Evolutionary conservation across 2,329 filamentous ascomycete genomes (phyloP).

Genomic region (Aspergillus glaucus): DNA sequence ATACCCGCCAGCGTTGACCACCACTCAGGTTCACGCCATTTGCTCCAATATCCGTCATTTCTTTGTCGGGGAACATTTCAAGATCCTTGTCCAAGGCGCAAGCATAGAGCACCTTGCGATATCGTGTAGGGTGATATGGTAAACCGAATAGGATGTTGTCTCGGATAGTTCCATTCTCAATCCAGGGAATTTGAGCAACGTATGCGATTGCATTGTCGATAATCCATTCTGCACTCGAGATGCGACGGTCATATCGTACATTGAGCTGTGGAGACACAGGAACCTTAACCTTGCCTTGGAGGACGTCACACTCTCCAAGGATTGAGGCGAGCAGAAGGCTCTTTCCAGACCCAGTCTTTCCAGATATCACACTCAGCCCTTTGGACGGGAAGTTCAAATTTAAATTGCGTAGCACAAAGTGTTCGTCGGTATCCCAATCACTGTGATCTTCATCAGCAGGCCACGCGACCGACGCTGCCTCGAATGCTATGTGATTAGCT

Average conservation of each 20-base stretch:
- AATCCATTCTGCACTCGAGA: conserved; percentile 60
- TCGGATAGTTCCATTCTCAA: conserved; percentile 72
- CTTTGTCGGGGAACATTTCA: conserved; percentile 68
- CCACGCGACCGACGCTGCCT: conserved; percentile 65
- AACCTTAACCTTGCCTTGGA: conserved; percentile 54
- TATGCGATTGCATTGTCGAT: conserved; percentile 65
- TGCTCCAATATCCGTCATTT: conserved; percentile 73
- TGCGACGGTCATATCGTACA: conserved; percentile 59
- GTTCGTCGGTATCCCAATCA: conserved; percentile 26
- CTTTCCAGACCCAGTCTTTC: conserved; percentile 71
- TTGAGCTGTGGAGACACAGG: conserved; percentile 44
- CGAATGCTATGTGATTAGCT: conserved; percentile 57
- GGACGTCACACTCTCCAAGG: conserved; percentile 65
- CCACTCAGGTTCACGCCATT: conserved; percentile 81
- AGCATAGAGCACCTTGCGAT: conserved; percentile 62
- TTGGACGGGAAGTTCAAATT: conserved; percentile 63
- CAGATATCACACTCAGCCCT: conserved; percentile 68
- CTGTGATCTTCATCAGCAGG: conserved; percentile 53
- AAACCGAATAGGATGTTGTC: conserved; percentile 76
- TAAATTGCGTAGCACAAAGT: conserved; percentile 59
- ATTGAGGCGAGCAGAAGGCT: conserved; percentile 67
- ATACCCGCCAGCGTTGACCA: conserved; percentile 76
- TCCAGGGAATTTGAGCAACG: conserved; percentile 76
- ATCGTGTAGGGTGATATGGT: conserved; percentile 62
- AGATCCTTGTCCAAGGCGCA: conserved; percentile 72